Conservation (phyloP, 2,329 filamentous ascomycete species). For the Claviceps sorghi region DNA sequence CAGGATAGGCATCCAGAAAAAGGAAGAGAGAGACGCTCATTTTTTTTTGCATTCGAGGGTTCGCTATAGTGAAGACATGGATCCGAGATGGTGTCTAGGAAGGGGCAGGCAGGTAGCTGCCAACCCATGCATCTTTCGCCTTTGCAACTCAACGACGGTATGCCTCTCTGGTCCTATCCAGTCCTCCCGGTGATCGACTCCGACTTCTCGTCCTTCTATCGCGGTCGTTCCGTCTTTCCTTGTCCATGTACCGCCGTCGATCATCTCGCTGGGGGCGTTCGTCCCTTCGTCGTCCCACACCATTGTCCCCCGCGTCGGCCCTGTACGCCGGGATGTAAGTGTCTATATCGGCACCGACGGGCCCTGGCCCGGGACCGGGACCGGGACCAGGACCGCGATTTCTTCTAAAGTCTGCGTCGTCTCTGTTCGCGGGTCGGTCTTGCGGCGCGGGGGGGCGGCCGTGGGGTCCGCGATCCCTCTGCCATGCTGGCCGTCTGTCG, state of each 20-base stretch:
- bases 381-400: slow-evolving; percentile 14
- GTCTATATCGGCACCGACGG: slow-evolving; percentile 24
- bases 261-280: slow-evolving; percentile 19
- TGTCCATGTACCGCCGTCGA: slow-evolving; percentile 18
- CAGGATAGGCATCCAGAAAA: too few relatives aligned
- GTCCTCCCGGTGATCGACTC: slow-evolving; percentile 21
- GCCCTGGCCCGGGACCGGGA: neutral
- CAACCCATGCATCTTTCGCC: neutral
- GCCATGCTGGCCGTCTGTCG: slow-evolving; percentile 39
- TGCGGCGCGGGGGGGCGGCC: slow-evolving; percentile 36
- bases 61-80: neutral
- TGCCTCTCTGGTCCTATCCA: slow-evolving; percentile 27
- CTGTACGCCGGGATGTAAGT: slow-evolving; percentile 36
- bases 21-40: too few relatives aligned
- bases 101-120: neutral
- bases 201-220: slow-evolving; percentile 27
- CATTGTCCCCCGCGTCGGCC: slow-evolving; percentile 17
- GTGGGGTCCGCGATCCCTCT: slow-evolving; percentile 35
- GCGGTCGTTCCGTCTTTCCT: slow-evolving; percentile 26
- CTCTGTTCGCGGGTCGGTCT: slow-evolving; percentile 17
- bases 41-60: neutral
- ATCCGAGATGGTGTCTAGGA: neutral
- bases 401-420: slow-evolving; percentile 27
- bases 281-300: slow-evolving; percentile 19
- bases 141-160: slow-evolving; percentile 30